phyloP scores from a whole-genome alignment of 2,329 filamentous ascomycete species.

The Alternaria consortialis region DNA sequence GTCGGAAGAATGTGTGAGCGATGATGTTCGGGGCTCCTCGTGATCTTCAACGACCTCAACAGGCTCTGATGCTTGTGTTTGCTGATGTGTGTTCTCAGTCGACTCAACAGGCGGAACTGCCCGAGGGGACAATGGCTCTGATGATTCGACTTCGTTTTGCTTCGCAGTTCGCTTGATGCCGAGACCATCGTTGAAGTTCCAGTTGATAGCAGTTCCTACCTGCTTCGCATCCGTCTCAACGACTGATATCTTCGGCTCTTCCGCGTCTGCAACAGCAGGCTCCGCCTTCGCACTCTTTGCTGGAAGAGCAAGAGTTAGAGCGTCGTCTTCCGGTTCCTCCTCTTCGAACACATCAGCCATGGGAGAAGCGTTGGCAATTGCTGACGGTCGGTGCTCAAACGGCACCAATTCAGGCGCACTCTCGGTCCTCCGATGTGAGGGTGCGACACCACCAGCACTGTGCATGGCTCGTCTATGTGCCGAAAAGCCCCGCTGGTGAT shows the following conservation, averaged over 20 bases:
- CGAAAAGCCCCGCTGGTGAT: conserved; percentile 50
- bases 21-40: conserved; percentile 60
- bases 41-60: conserved; percentile 57
- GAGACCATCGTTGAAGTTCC: conserved; percentile 54
- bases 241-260: conserved; percentile 56
- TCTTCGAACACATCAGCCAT: conserved; percentile 92
- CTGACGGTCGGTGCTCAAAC: conserved; percentile 66
- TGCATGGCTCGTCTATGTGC: conserved; percentile 73
- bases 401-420: conserved; percentile 81
- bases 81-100: conserved; percentile 18
- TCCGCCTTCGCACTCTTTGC: conserved; percentile 19
- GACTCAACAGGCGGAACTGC: conserved; percentile 23
- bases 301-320: conserved; percentile 42
- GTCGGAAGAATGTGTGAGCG: conserved; percentile 60
- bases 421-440: conserved; percentile 80
- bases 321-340: conserved; percentile 71
- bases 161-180: conserved; percentile 41
- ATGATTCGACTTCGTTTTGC: conserved; percentile 10
- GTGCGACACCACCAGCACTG: conserved; percentile 77
- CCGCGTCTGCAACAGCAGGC: conserved; percentile 41
- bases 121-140: conserved; percentile 41
- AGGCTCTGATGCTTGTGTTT: conserved; percentile 39
- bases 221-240: conserved; percentile 56
- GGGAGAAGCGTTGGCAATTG: conserved; percentile 70
- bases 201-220: conserved; percentile 54